Evolutionary conservation across 1,284 basidiomycete genomes (phyloP), one percentile per base, ranked within the genome.

Genomic region (Ceratobasidium sp.): DNA sequence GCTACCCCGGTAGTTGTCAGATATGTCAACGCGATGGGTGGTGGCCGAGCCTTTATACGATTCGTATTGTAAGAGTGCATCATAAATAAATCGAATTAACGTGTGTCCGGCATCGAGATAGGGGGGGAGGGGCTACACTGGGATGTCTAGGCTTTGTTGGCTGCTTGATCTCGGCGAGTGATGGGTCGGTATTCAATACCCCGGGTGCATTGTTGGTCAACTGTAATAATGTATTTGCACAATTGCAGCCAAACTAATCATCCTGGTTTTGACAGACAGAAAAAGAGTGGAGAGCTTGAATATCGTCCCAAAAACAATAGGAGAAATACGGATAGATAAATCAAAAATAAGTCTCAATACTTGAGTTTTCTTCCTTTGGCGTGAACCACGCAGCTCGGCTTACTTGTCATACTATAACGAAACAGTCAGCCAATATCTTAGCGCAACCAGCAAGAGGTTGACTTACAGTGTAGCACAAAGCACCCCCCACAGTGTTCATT

Each of bases 391-490:
- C 64, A 23, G 23, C 13, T 38, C 15, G n/a, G 71, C 23, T 56
- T 65, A 64, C 61, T 65, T 65, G 59, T 64, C 71, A n/a, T 75
- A 75, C 61, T 65, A 26, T 4, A 26, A n/a, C 38, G 46, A 17
- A 28, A 17, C 40, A 23, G 26, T 67, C 15, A 52, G 48, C 28
- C 26, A 17, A 20, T 28, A 50, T 10, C 17, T 28, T 23, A 20
- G 20, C 56, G n/a, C 13, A 10, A n/a, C 26, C 10, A 26, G 12
- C 5, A 38, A 57, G 12, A 42, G 28, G 44, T n/a, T n/a, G 23
- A 56, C 71, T 75, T 40, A 75, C 71, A 23, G 48, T 50, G 46
- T 79, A 79, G 50, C 78, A 77, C 23, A 79, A 48, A 17, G 52
- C 17, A n/a, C 56, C 78, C 10, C 52, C 64, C 48, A n/a, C 46